Base-by-base conservation (phyloP, 148 eudicot genomes). In the Spergularia bocconei region DNA sequence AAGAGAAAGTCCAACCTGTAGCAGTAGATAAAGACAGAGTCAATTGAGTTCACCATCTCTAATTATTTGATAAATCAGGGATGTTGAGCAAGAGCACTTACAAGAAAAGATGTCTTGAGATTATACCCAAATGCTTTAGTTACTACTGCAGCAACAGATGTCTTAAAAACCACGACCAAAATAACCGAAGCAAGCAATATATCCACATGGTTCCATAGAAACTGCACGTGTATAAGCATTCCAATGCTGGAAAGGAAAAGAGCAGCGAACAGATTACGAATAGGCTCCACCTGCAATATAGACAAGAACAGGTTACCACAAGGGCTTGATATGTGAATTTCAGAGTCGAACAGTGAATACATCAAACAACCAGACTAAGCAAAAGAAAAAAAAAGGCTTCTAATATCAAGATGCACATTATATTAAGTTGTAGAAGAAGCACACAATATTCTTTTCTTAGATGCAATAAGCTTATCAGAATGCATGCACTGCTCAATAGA, bases 201-300 rank as follows among this genome's bases (percentile, higher is more conserved):
- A 82, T 96, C 99, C 83, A 92, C 98, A 77, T 96, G 98, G 74
- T 80, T 79, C 99, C 99, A 96, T 39, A 96, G 88, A 86, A 96
- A 96, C 4, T 96, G 99, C 13, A 96, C 91, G 73, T 91, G 90
- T 75, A 96, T 92, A 67, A 96, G 97, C 99, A 96, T 91, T 60
- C 99, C 99, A 63, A 96, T 96, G 80, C 99, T 92, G 53, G 99
- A 91, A 68, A 96, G 94, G 84, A 96, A 96, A 65, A 96, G 97
- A 82, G 99, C 99, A 60, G 99, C 98, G 84, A 96, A 96, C 68
- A 96, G 80, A 78, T 96, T 96, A 55, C 98, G 98, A 63, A 96
- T 92, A 51, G 99, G 99, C 79, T 96, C 99, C 86, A 92, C 99
- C 99, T 96, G 79, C 84, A 86, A 79, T 36, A 62, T 38, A 23